Conservation (phyloP, 2,329 filamentous ascomycete genomes). For the Cadophora luteo-olivacea region DNA sequence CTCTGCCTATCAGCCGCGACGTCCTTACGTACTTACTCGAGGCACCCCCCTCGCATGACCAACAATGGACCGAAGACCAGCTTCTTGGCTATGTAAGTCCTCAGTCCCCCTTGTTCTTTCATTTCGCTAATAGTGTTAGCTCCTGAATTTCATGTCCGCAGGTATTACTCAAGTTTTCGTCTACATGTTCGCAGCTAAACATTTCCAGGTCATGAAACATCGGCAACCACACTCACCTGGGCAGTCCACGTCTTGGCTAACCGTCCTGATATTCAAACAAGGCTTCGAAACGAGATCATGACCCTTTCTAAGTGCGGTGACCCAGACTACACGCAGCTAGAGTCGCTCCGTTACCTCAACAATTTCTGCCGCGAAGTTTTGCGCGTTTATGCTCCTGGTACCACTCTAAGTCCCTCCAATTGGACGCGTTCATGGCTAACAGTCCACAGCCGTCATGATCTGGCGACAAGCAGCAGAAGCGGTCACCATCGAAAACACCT, state of each 20-base stretch:
- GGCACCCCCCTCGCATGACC: not conserved
- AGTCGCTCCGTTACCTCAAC: conserved; percentile 76
- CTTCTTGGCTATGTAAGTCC: no score
- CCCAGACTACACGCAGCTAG: conserved; percentile 57
- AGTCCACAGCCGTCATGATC: no score
- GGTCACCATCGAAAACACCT: conserved; percentile 18
- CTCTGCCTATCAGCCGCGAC: not conserved
- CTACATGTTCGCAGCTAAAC: not conserved
- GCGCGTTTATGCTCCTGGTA: conserved; percentile 63
- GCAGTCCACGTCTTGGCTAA: conserved; percentile 68
- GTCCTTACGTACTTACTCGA: conserved; percentile 14
- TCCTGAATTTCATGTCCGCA: no score
- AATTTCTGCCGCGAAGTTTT: conserved; percentile 78
- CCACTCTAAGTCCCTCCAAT: not conserved
- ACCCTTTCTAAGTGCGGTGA: conserved; percentile 57
- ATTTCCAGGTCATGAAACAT: conserved; percentile 49
- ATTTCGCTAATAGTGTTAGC: no score
- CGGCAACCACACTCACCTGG: conserved; percentile 50
- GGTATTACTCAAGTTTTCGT: no score
- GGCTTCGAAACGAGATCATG: conserved; percentile 71
- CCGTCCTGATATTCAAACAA: conserved; percentile 65
- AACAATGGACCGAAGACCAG: no score
- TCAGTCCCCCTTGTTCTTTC: no score
- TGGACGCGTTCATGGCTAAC: no score
- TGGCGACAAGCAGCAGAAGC: conserved; percentile 52